Evolutionary conservation across 2,329 filamentous ascomycete genomes (phyloP).

Genomic region (Capronia americana): DNA sequence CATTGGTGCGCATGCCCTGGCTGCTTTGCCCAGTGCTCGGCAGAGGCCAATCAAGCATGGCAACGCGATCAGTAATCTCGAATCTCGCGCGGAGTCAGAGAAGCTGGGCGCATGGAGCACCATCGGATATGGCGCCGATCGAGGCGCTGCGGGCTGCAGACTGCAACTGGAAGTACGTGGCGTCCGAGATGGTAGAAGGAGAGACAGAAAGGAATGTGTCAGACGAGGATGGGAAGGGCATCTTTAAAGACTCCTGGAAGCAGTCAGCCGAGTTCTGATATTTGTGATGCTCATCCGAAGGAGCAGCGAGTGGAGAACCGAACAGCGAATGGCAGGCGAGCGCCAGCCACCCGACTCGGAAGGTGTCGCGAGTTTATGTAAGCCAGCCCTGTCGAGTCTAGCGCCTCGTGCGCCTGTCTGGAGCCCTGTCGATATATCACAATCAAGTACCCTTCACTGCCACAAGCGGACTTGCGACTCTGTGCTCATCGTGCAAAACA

Average conservation of each 20-base stretch:
- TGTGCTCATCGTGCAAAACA: neutral
- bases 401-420: neutral
- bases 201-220: neutral
- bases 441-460: neutral
- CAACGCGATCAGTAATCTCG: constrained; percentile 27
- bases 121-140: constrained; percentile 17
- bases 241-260: constrained; percentile 11
- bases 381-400: neutral
- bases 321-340: neutral
- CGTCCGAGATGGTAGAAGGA: neutral
- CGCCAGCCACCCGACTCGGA: neutral
- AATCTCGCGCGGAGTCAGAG: neutral
- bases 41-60: constrained; percentile 16
- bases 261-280: constrained; percentile 6
- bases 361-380: neutral
- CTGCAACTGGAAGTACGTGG: neutral
- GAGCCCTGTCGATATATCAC: too few species aligned
- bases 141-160: neutral
- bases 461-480: neutral
- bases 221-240: constrained; percentile 4
- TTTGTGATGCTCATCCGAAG: constrained; percentile 10
- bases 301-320: neutral
- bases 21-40: constrained; percentile 8
- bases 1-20: constrained; percentile 16
- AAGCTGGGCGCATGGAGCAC: neutral